Evolutionary conservation across 306 rosid species (phyloP), one percentile per base, ranked within the genome.

Genomic region (Myrica gale): DNA sequence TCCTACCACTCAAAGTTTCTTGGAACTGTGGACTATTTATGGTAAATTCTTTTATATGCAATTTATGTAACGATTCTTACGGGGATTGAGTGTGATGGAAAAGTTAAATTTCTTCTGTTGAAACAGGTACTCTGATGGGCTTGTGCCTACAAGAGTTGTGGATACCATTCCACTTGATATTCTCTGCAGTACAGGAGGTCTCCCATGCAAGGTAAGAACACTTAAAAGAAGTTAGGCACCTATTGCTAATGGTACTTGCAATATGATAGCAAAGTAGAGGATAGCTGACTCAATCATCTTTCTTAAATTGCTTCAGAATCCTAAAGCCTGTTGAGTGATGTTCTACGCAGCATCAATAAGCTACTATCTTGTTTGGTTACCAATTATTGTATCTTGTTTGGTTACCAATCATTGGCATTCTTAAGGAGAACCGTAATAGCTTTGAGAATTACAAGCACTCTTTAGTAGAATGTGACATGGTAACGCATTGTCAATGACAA

Each of bases 11-110:
- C 93, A 3, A 93, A 93, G 88, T 93, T 93, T 82, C 87, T 93
- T 63, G 98, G 96, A 69, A 88, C 98, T 55, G 97, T 89, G 57
- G 98, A 93, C 85, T 93, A 93, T 75, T 83, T 93, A 79, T 93
- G 97, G 98, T 93, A 87, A 84, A 63, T 79, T 73, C 73, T 73
- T 44, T 77, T 76, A 67, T 68, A 63, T 41, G 44, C 32, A 69
- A 55, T 71, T 39, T 19, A 57, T 41, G 60, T 47, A 65, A 71
- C 55, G 60, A 63, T 78, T 54, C 73, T 57, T 75, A 51, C 21
- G 47, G 78, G 70, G 63, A 52, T 20, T 62, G 57, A 69, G 68
- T 43, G 74, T 58, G 56, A 45, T 43, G 53, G 72, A 52, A 54
- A 48, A 32, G 43, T 20, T 73, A 56, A 69, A 77, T 67, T 78